Percentiles rank a stretch among this genome's conserved stretches.
These are phyloP conservation scores for Eimeria brunetti DNA, from an alignment of 169 alveolate genomes.

Conservation along the genomic window DNA sequence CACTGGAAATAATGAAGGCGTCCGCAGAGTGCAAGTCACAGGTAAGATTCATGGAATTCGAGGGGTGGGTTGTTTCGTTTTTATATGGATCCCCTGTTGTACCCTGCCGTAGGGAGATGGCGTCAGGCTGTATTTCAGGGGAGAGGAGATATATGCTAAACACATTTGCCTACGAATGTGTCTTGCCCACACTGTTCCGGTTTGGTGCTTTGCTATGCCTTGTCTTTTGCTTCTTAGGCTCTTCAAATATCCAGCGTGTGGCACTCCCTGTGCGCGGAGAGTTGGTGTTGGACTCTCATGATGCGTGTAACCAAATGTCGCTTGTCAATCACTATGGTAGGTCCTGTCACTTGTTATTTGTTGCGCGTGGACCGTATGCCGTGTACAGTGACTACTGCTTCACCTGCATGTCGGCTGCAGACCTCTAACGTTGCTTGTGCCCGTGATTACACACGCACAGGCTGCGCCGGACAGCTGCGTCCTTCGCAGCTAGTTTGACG, in stretches of 20 bases:
- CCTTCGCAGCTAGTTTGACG: background rate
- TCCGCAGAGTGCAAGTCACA: conserved; percentile 71
- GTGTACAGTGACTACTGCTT: background rate
- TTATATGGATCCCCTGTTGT: background rate
- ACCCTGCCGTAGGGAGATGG: background rate
- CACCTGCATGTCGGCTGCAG: no score
- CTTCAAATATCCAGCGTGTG: conserved; percentile 55
- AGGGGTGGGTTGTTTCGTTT: background rate
- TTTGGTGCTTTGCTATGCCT: background rate
- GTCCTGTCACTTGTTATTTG: background rate
- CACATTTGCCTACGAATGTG: background rate
- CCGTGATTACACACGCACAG: background rate
- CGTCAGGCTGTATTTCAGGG: background rate
- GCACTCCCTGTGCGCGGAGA: conserved; percentile 91
- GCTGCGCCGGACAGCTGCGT: background rate
- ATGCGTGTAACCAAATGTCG: conserved; percentile 93
- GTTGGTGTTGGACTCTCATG: conserved; percentile 92
- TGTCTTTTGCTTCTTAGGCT: background rate
- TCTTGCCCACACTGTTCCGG: background rate
- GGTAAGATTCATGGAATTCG: background rate
- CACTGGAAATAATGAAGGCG: conserved; percentile 27
- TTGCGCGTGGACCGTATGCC: background rate
- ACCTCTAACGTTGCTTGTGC: background rate
- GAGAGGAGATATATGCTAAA: background rate
- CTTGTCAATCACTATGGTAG: conserved; percentile 93